phyloP scores from a whole-genome alignment of 352 stramenopile species.

The Aphanomyces cochlioides region DNA sequence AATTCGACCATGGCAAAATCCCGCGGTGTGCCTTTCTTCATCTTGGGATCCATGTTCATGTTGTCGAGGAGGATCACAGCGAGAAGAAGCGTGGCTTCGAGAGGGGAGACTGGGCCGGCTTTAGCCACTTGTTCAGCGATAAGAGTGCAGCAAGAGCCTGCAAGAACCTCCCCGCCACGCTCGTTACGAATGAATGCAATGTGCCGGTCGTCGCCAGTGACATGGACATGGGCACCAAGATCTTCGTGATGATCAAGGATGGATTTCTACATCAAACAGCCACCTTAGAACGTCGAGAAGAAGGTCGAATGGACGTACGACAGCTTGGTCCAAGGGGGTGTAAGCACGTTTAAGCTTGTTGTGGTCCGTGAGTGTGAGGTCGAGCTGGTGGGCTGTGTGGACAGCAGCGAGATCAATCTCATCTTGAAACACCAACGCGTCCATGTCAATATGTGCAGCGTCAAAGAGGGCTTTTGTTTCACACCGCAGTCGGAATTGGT shows the following conservation, averaged over 20 bases:
- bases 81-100: conserved; percentile 72
- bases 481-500: conserved; percentile 59
- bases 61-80: conserved; percentile 74
- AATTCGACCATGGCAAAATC: conserved; percentile 43
- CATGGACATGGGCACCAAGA: conserved; percentile 42
- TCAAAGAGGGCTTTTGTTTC: conserved; percentile 61
- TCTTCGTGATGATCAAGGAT: conserved; percentile 82
- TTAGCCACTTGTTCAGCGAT: conserved; percentile 58
- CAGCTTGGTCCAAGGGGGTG: conserved; percentile 27
- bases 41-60: conserved; percentile 65
- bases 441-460: conserved; percentile 49
- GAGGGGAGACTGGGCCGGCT: conserved; percentile 19
- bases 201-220: conserved; percentile 38
- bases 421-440: conserved; percentile 64
- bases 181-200: conserved; percentile 53
- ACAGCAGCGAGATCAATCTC: conserved; percentile 49
- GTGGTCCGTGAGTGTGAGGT: conserved; percentile 66
- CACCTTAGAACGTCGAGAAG: not conserved
- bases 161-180: conserved; percentile 50
- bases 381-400: conserved; percentile 33
- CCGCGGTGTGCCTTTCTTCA: conserved; percentile 71
- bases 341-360: conserved; percentile 64
- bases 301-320: conserved; percentile 25
- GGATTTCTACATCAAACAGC: conserved; percentile 37
- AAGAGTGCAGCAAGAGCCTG: conserved; percentile 73